Percentiles rank a stretch among this genome's conserved stretches.
Evolutionary conservation across 2,329 filamentous ascomycete species (phyloP).

Genomic region (Exutisphaerella laricina): DNA sequence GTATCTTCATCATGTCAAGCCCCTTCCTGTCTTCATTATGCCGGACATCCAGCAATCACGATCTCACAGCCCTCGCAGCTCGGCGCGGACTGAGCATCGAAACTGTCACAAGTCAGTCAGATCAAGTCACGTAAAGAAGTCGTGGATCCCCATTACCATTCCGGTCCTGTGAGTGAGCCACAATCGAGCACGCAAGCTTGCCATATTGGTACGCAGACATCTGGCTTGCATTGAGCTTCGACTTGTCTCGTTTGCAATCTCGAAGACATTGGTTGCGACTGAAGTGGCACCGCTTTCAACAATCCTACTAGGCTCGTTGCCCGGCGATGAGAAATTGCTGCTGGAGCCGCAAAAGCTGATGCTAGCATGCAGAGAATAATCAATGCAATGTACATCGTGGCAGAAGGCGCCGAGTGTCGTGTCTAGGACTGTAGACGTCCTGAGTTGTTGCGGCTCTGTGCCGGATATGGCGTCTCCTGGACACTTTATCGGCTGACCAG

Average conservation of each 20-base stretch:
- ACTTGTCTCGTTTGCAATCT: background rate
- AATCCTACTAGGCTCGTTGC: background rate
- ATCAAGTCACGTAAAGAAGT: background rate
- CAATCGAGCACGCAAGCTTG: slow-evolving; percentile 1
- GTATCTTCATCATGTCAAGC: background rate
- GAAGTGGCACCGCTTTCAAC: background rate
- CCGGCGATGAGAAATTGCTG: background rate
- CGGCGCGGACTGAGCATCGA: slow-evolving; percentile 1
- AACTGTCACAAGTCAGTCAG: background rate
- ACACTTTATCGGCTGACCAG: too few relatives aligned
- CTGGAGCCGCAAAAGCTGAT: background rate
- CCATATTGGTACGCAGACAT: background rate
- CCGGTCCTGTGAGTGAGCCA: background rate
- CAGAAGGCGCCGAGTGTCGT: background rate
- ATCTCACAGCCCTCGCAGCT: slow-evolving; percentile 1
- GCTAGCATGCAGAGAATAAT: background rate
- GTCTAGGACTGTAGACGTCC: too few relatives aligned
- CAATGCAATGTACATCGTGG: too few relatives aligned
- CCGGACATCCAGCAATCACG: background rate
- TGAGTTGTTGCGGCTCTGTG: too few relatives aligned
- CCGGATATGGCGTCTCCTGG: too few relatives aligned
- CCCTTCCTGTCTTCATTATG: background rate
- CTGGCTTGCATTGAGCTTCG: background rate
- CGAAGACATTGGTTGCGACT: background rate
- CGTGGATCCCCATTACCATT: background rate